Evolutionary conservation across 2,329 filamentous ascomycete species (phyloP), one percentile per base, ranked within the genome.

Genomic region (Penicillium oxalicum): DNA sequence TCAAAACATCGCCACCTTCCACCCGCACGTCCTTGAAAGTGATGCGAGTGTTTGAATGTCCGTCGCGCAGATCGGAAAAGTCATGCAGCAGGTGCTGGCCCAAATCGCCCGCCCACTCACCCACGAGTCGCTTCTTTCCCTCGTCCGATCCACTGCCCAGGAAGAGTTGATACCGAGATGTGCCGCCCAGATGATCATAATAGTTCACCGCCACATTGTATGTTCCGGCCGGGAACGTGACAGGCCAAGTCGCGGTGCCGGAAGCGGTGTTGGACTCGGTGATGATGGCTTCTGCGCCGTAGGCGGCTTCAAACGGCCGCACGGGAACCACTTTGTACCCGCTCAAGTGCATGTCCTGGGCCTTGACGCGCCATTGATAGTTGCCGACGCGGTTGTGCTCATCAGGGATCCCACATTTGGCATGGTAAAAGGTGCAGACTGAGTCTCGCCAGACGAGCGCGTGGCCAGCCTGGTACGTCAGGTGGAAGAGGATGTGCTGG

Each of bases 391-490:
- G 40, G 28, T 33, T 9, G 4, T 32, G 40, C 29, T 42, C 42
- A 12, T 45, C 42, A 2, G 42, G 13, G 26, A 45, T 45, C 3
- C 35, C 35, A 9, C 33, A 45, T 38, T 45, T 45, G 25, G 25
- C 42, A 13, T 26, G 26, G n/a, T 45, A 45, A 33, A 45, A 45
- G n/a, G 24, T 45, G 34, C 24, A 18, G n/a, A 45, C 25, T 9
- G 42, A 45, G 32, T 45, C 42, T 11, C 42, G 33, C 42, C 42
- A 45, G 9, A 45, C 42, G 25, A 45, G 42, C 18, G 42, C 42
- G 24, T 45, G 42, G 9, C 42, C 42, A 4, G 42, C 42, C n/a
- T 45, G 42, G 25, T 36, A 45, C 6, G 25, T 32, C 34, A 45
- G 28, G 25, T 28, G 40, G 29, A 42, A 42, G 6, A 42, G 28